These are phyloP conservation scores for Pichia insulana DNA, from an alignment of 805 yeast species.

Conservation along the genomic window DNA sequence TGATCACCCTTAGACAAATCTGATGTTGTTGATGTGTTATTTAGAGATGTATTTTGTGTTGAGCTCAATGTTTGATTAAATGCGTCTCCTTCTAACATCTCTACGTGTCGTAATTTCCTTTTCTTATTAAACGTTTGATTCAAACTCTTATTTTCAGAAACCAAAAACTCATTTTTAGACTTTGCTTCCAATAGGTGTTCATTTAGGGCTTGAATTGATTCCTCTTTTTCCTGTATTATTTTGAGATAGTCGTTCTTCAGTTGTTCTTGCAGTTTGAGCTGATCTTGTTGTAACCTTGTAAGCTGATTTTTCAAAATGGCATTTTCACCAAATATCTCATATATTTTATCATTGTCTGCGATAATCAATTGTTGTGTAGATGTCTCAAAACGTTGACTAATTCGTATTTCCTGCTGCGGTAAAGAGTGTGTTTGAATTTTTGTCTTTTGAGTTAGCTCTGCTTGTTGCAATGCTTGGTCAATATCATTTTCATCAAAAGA, in stretches of 20 bases:
- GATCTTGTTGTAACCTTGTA: conserved; percentile 33
- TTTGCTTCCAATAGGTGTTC: conserved; percentile 36
- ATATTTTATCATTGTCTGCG: conserved; percentile 20
- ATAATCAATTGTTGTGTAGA: too few relatives aligned
- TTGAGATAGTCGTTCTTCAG: conserved; percentile 25
- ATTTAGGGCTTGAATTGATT: conserved; percentile 18
- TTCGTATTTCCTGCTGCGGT: too few relatives aligned
- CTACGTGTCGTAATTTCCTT: conserved; percentile 14
- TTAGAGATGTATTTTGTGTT: conserved; percentile 3
- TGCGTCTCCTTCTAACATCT: background rate
- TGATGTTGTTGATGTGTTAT: background rate
- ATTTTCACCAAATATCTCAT: conserved; percentile 68
- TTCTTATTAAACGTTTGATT: conserved; percentile 17
- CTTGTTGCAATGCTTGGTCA: conserved; percentile 15
- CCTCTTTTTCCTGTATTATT: conserved; percentile 17
- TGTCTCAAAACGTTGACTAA: too few relatives aligned
- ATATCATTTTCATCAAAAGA: conserved; percentile 27
- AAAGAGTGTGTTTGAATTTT: background rate
- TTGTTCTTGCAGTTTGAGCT: conserved; percentile 30
- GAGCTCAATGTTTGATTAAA: conserved; percentile 1
- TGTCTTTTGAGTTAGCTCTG: background rate
- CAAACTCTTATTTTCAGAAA: conserved; percentile 36
- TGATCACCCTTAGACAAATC: background rate
- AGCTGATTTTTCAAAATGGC: conserved; percentile 66
- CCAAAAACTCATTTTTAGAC: conserved; percentile 48